Base-by-base conservation (phyloP, 495 filamentous ascomycete genomes). In the Daldinia loculata region DNA sequence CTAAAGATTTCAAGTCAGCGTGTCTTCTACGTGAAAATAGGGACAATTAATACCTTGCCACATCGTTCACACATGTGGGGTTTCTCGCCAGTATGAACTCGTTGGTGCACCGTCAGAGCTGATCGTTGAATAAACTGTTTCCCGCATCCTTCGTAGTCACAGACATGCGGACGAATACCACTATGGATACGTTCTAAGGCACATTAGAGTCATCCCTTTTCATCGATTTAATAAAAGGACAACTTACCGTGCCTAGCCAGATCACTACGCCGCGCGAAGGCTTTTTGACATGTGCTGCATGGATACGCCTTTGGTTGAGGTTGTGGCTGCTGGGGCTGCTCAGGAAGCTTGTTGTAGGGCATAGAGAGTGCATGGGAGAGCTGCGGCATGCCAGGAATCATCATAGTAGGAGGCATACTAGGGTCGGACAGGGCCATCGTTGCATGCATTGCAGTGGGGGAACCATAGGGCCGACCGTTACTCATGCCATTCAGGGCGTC, bases 71-170 rank as follows among this genome's bases (percentile, higher is more conserved):
- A 99, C 91, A 94, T 93, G 75, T 99, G 95, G 7, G 95, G 95
- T 78, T 99, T 99, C 79, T 99, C 95, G 51, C 95, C 95, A 2
- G 95, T 98, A 74, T 99, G 95, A 34, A 98, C 95, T 56, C 95
- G 90, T 68, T 90, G 88, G 79, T 99, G 95, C 4, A 99, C 95
- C 1, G 95, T 99, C 78, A 99, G 84, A 8, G 95, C 95, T n/a
- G 95, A 98, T 36, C 95, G 89, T 75, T 99, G 95, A 70, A 99
- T 99, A 77, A 99, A 99, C 75, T 95, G 94, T 77, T 98, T 99
- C 32, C 90, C 89, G 79, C 95, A 99, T 17, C 90, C 91, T 41
- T 91, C 91, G 78, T 88, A 91, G 69, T 97, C 94, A 79, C 95
- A 99, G 50, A 93, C 92, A 79, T 99, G 95, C 38, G 95, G 95